Conservation (phyloP, 305 asterid species). For the Fraxinus floribunda region DNA sequence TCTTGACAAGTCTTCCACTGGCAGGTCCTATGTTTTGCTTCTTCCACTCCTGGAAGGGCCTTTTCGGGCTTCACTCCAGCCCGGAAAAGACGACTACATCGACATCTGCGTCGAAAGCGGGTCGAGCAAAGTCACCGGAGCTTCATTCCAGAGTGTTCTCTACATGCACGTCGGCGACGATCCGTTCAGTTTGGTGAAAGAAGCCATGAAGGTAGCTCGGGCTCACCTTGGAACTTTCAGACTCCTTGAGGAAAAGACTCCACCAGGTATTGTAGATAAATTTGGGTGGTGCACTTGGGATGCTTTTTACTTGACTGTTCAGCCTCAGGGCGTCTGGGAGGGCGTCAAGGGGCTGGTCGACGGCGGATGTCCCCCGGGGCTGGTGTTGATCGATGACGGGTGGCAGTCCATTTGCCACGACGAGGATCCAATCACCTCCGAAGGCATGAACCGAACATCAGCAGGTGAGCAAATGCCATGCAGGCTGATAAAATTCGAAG, state of each 20-base stretch:
- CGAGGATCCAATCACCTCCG: slow-evolving; percentile 65
- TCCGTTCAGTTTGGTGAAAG: slow-evolving; percentile 69
- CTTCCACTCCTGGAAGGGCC: slow-evolving; percentile 78
- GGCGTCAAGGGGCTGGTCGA: slow-evolving; percentile 81
- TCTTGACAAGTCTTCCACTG: slow-evolving; percentile 53
- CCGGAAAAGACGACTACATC: slow-evolving; percentile 56
- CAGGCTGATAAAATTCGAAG: slow-evolving; percentile 69
- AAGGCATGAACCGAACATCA: slow-evolving; percentile 77
- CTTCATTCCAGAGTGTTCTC: slow-evolving; percentile 52
- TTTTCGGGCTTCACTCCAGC: slow-evolving; percentile 83
- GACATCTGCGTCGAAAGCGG: slow-evolving; percentile 82
- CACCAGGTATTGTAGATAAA: slow-evolving; percentile 86
- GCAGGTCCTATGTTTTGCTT: slow-evolving; percentile 61
- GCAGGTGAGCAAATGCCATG: slow-evolving; percentile 99
- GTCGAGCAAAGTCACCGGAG: slow-evolving; percentile 54
- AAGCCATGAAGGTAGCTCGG: slow-evolving; percentile 74
- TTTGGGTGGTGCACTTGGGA: slow-evolving; percentile 99
- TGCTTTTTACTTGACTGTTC: slow-evolving; percentile 84
- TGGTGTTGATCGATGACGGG: slow-evolving; percentile 85
- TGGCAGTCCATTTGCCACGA: slow-evolving; percentile 96
- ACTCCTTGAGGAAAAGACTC: slow-evolving; percentile 78
- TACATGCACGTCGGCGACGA: slow-evolving; percentile 84
- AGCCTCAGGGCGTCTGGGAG: slow-evolving; percentile 76
- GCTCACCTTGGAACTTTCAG: slow-evolving; percentile 73
- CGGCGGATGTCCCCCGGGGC: slow-evolving; percentile 95